Conservation (phyloP, 495 filamentous ascomycete genomes). For the Penicillium soppii region DNA sequence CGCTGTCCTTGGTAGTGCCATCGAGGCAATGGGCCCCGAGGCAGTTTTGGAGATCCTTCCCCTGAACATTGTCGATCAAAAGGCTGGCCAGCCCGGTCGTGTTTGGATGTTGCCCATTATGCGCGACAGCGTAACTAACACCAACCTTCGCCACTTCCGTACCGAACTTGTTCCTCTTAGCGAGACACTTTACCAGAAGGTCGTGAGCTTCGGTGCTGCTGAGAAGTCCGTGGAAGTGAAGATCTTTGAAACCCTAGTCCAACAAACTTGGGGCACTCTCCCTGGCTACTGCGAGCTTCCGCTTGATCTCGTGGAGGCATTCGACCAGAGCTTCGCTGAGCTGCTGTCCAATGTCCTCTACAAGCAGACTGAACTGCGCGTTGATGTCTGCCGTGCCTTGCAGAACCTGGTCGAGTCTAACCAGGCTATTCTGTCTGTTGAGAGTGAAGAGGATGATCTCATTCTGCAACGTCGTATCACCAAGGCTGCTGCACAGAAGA, state of each 20-base stretch:
- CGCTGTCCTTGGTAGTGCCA: constrained; percentile 78
- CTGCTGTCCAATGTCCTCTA: constrained; percentile 88
- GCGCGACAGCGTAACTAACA: constrained; percentile 80
- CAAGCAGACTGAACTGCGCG: constrained; percentile 80
- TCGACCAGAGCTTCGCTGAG: constrained; percentile 91
- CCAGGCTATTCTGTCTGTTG: constrained; percentile 65
- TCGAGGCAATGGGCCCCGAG: constrained; percentile 84
- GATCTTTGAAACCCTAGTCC: constrained; percentile 93
- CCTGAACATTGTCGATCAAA: constrained; percentile 76
- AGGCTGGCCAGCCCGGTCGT: constrained; percentile 72
- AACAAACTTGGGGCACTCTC: constrained; percentile 93
- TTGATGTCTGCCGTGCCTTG: constrained; percentile 81
- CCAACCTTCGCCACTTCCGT: constrained; percentile 81
- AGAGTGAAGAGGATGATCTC: constrained; percentile 63
- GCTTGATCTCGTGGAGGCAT: constrained; percentile 69
- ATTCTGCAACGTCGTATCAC: constrained; percentile 70
- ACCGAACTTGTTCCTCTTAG: constrained; percentile 84
- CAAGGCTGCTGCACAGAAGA: constrained; percentile 70
- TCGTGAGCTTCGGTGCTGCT: constrained; percentile 71
- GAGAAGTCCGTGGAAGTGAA: constrained; percentile 93
- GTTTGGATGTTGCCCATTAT: constrained; percentile 94
- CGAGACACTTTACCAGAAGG: constrained; percentile 83
- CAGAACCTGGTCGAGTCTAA: constrained; percentile 89
- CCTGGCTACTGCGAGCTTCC: constrained; percentile 94
- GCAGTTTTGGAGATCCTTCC: constrained; percentile 77